Base-by-base conservation (phyloP, 148 eudicot species). In the Nepenthes gracilis region DNA sequence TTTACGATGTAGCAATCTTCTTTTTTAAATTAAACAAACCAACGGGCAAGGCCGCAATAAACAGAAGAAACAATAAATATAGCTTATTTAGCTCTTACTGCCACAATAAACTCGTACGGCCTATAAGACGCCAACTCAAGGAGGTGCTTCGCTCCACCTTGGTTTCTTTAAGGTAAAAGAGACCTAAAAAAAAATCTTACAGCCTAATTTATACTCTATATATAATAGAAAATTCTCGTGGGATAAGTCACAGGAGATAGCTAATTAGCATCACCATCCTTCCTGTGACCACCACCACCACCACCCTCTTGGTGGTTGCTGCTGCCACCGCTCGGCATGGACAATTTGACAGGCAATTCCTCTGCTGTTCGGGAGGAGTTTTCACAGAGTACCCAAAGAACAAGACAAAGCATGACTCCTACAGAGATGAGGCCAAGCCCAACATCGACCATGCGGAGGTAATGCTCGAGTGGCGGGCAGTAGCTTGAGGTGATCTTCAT, bases 361-460 rank as follows among this genome's bases (percentile, higher is more conserved):
- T 86, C 96, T 95, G 94, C 82, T 80, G 58, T 87, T 84, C 95
- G 96, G 90, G 79, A 89, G 88, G 89, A 83, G 65, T 97, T 85
- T 64, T 82, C 80, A 23, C 23, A 23, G 57, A 86, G 68, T 54
- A 94, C 72, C 92, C 99, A 94, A 59, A 94, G 75, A 5, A 80
- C 78, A 55, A 94, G 95, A 62, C 99, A 81, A 12, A 94, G 92
- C 89, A 86, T 78, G 47, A 94, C 81, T 53, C 99, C 99, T 12
- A 83, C 83, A 0, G 99, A 86, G 70, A 89, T 83, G 5, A 94
- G 77, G 54, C 75, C 97, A 11, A 94, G 69, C 12, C 95, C 97
- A 0, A 78, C 77, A 58, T 82, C 86, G 6, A 94, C 84, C 7
- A 69, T 43, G 35, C 63, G 60, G 10, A 94, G 99, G 74, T 83